Base-by-base conservation (phyloP, 495 filamentous ascomycete genomes). In the Gamarada debralockiae region DNA sequence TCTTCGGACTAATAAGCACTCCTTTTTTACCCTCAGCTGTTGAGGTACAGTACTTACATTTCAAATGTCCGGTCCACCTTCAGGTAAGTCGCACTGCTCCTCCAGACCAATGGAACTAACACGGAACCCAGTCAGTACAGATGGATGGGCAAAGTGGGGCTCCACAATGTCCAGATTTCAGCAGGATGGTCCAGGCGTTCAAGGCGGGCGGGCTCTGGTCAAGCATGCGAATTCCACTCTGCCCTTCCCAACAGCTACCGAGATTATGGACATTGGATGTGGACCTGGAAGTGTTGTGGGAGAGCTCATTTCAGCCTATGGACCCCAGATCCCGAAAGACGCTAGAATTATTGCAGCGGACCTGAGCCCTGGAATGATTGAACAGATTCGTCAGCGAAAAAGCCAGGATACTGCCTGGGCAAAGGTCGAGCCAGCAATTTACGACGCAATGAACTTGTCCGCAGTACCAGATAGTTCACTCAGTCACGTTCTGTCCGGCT, bases 331-430 rank as follows among this genome's bases (percentile, higher is more conserved):
- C 9, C 50, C 50, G 21, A 3, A 39, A 3, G 12, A 21, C n/a
- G 31, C 40, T 2, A 20, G 50, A 22, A 10, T 53, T 14, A 46
- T 53, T 13, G 50, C 50, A 1, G 22, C 25, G 6, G 50, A 53
- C 15, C 37, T 53, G 15, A 53, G 50, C 29, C 10, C 50, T 34
- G 50, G 39, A 12, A 53, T 53, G 50, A 39, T 53, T 6, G 39
- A 53, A 15, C 21, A 31, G 10, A 23, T 42, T 36, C n/a, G 21
- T 3, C 21, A 46, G 9, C 21, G 25, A 20, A 43, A 43, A 46
- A 37, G 15, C 20, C 33, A 25, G 25, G 22, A 21, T 22, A 33
- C 18, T 1, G 15, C 13, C 2, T 53, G 50, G 50, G 42, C 3
- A 12, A 24, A 37, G 12, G 24, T 53, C 6, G 50, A 53, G 18